Evolutionary conservation across 495 filamentous ascomycete genomes (phyloP).

Genomic region (Daldinia caldariorum): DNA sequence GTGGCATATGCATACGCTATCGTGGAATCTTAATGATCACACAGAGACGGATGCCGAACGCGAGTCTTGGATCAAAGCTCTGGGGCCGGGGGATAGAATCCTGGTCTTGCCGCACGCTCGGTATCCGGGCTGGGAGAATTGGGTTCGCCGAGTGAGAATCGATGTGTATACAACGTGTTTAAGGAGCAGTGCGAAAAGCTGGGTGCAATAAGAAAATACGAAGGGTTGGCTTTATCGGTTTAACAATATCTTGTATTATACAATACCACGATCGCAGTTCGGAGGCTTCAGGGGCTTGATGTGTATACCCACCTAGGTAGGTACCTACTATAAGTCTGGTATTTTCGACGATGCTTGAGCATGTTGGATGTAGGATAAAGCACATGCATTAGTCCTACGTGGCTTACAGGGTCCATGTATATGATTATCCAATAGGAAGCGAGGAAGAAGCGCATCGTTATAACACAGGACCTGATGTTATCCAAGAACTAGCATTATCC

Average conservation of each 20-base stretch:
- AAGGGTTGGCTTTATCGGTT: not conserved
- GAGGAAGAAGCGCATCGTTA: no score
- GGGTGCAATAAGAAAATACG: not conserved
- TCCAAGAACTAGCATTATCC: no score
- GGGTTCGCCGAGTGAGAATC: slow-evolving; percentile 32
- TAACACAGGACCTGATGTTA: no score
- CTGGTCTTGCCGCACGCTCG: slow-evolving; percentile 30
- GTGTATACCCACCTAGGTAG: no score
- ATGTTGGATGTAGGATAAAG: no score
- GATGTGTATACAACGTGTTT: slow-evolving; percentile 40
- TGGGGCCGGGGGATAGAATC: slow-evolving; percentile 24
- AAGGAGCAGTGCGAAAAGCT: not conserved
- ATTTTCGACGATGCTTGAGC: no score
- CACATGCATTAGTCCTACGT: no score
- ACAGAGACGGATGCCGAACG: slow-evolving; percentile 21
- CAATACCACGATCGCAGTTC: no score
- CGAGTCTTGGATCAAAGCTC: slow-evolving; percentile 22
- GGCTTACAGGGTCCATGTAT: not conserved
- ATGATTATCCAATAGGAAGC: no score
- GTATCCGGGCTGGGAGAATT: slow-evolving; percentile 43
- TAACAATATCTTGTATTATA: not conserved
- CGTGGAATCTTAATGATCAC: slow-evolving; percentile 23
- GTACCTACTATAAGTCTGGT: no score
- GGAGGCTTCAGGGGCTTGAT: no score
- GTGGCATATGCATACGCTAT: slow-evolving; percentile 28